Evolutionary conservation across 2,329 filamentous ascomycete species (phyloP), one percentile per base, ranked within the genome.

Genomic region (Chaetomium strumarium): DNA sequence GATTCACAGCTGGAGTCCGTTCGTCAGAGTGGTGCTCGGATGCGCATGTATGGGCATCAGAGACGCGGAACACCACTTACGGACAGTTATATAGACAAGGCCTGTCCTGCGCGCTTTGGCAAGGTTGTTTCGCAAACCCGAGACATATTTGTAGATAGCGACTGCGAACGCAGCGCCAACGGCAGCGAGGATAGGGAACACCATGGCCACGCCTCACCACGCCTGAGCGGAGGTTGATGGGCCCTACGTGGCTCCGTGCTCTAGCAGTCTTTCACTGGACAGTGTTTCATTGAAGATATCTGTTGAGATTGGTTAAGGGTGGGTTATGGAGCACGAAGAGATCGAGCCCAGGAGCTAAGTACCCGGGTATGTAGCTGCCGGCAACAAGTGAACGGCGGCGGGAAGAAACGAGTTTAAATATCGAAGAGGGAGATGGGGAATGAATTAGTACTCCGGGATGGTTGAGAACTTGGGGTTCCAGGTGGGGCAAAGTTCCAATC

Each of bases 21-120:
- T 7, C 42, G 29, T 63, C 16, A 63, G 56, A 31, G 16, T 13
- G 8, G 11, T 10, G 3, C 33, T 29, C 17, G 8, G 13, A 2
- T 11, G 24, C 24, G 24, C 24, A 29, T n/a, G 30, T 13, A n/a
- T 43, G 39, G 20, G 16, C 37, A 19, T 43, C 9, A 14, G n/a
- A 11, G 38, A 5, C n/a, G 19, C n/a, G n/a, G n/a, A 42, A n/a
- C 11, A 19, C 8, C 19, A 76, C 77, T 60, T 67, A 83, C 80
- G 79, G 24, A 73, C 63, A 41, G 83, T 60, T 24, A 78, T 65
- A 60, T 81, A 83, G 7, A 73, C 74, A 49, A 83, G 60, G 6
- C 77, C 77, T 14, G 72, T 74, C 51, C 67, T 69, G 66, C 75
- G 77, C 2, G 79, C 79, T 31, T 71, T 70, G 10, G 66, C 68